Evolutionary conservation across 1,139 yeast species (phyloP).

Genomic region (Nakaseomyces sp.): DNA sequence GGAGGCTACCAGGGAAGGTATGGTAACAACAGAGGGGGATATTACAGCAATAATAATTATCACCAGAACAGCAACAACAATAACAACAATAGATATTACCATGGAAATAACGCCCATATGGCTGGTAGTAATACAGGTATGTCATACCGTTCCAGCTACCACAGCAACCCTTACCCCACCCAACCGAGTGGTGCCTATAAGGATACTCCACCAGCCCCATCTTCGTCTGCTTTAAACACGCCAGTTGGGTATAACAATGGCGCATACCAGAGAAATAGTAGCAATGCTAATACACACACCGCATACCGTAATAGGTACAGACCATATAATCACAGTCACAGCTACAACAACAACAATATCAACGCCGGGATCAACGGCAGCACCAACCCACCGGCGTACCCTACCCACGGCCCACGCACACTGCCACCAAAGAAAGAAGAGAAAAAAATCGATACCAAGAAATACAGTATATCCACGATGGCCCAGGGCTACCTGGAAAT

Average conservation of each 20-base stretch:
- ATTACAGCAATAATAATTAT: not conserved
- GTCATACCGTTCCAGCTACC: not conserved
- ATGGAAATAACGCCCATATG: too few species aligned
- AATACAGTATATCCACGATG: not conserved
- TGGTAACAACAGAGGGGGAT: not conserved
- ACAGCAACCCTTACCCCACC: not conserved
- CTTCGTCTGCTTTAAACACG: not conserved
- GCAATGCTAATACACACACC: too few species aligned
- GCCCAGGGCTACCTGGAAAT: constrained; percentile 5
- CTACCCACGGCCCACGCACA: too few species aligned
- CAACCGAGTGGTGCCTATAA: not conserved
- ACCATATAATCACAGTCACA: not conserved
- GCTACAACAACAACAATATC: too few species aligned
- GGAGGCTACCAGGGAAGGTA: not conserved
- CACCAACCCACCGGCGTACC: too few species aligned
- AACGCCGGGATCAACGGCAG: too few species aligned
- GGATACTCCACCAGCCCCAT: not conserved
- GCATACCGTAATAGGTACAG: not conserved
- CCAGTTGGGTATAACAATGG: too few species aligned
- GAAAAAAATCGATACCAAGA: not conserved
- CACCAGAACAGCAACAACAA: not conserved
- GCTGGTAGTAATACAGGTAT: not conserved
- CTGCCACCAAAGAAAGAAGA: not conserved
- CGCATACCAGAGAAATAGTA: too few species aligned
- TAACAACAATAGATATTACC: not conserved